phyloP scores from a whole-genome alignment of 192 early-diverging fungal species.

The Entomortierella lignicola region DNA sequence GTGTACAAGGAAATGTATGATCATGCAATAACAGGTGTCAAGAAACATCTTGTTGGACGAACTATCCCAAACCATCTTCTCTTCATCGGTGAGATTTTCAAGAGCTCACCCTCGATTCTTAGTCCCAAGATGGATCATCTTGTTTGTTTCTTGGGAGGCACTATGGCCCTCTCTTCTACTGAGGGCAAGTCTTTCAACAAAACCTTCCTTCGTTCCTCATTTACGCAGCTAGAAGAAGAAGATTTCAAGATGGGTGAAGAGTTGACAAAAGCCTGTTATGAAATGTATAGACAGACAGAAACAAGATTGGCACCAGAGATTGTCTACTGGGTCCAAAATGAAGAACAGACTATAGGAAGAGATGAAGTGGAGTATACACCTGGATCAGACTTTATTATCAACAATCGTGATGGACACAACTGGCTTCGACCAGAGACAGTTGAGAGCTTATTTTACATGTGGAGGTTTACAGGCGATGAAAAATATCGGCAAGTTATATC shows the following conservation, averaged over 20 bases:
- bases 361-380: conserved; percentile 35
- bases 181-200: conserved; percentile 59
- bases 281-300: conserved; percentile 83
- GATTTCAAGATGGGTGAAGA: conserved; percentile 84
- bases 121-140: conserved; percentile 91
- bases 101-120: conserved; percentile 24
- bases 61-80: conserved; percentile 68
- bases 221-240: conserved; percentile 61
- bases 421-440: conserved; percentile 90
- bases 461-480: conserved; percentile 84
- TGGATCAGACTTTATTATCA: conserved; percentile 72
- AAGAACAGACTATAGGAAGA: conserved; percentile 38
- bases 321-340: conserved; percentile 73
- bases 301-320: conserved; percentile 90
- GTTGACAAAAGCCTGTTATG: conserved; percentile 78
- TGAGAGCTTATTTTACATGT: conserved; percentile 90
- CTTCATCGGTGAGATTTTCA: conserved; percentile 73
- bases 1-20: conserved; percentile 78
- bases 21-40: conserved; percentile 70
- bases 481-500: conserved; percentile 76
- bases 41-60: conserved; percentile 69
- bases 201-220: conserved; percentile 32
- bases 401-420: conserved; percentile 75
- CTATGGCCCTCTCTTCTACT: conserved; percentile 82
- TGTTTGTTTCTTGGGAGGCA: conserved; percentile 91